A percentile compares a stretch with the other conserved stretches of the same genome.
Evolutionary conservation across 352 stramenopile species (phyloP).

Genomic region (Phytophthora cactorum): DNA sequence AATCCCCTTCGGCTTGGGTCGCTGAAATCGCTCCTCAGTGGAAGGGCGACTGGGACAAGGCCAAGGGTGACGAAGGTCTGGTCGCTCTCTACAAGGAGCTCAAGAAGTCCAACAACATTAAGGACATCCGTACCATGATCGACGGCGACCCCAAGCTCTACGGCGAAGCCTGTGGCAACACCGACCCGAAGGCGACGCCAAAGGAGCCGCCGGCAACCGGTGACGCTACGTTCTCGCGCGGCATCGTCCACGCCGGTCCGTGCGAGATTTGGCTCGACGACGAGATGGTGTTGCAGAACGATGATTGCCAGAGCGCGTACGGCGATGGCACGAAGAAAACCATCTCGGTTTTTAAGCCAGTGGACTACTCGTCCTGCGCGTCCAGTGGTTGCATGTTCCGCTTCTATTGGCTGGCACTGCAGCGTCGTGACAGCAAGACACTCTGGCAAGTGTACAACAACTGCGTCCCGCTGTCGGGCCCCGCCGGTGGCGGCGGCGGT

Average conservation of each 20-base stretch:
- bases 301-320: slow-evolving; percentile 39
- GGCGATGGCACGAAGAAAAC: slow-evolving; percentile 27
- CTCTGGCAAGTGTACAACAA: slow-evolving; percentile 48
- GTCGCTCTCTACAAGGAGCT: slow-evolving; percentile 35
- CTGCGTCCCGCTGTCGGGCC: slow-evolving; percentile 31
- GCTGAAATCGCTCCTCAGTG: slow-evolving; percentile 27
- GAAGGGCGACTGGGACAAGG: slow-evolving; percentile 30
- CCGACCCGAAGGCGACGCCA: slow-evolving; percentile 27
- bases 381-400: slow-evolving; percentile 38
- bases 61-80: slow-evolving; percentile 18
- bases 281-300: slow-evolving; percentile 37
- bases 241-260: slow-evolving; percentile 33
- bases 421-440: slow-evolving; percentile 31
- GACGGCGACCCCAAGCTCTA: slow-evolving; percentile 36
- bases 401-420: slow-evolving; percentile 45
- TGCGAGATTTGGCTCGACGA: slow-evolving; percentile 44
- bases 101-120: slow-evolving; percentile 26
- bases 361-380: slow-evolving; percentile 41
- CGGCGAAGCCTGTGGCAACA: slow-evolving; percentile 34
- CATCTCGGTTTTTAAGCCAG: slow-evolving; percentile 40
- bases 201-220: slow-evolving; percentile 24
- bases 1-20: slow-evolving; percentile 25
- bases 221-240: slow-evolving; percentile 37
- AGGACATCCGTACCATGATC: slow-evolving; percentile 36
- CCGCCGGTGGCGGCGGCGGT: slow-evolving; percentile 13